Conservation (phyloP, 805 yeast genomes). For the Ogataea methylovora region DNA sequence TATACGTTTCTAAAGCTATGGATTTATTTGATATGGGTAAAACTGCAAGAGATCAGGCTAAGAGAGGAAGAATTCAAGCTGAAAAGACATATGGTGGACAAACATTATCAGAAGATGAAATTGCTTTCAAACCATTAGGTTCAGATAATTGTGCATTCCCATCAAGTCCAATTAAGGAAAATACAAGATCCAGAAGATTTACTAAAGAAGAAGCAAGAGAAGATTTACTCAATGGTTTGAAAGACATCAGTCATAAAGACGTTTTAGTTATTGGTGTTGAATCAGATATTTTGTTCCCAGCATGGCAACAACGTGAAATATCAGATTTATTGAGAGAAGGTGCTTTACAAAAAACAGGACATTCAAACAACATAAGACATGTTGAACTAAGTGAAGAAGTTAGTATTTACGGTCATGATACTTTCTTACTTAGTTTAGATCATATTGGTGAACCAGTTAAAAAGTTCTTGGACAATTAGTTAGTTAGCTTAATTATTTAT, state of each 20-base stretch:
- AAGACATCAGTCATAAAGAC: conserved; percentile 52
- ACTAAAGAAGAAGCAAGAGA: conserved; percentile 47
- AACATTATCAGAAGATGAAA: conserved; percentile 13
- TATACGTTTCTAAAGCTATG: conserved; percentile 90
- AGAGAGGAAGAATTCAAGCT: conserved; percentile 30
- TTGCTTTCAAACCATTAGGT: conserved; percentile 19
- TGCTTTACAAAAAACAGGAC: conserved; percentile 25
- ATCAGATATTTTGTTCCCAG: conserved; percentile 85
- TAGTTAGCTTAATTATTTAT: neutral
- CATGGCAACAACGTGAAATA: conserved; percentile 89
- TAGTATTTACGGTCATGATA: conserved; percentile 86
- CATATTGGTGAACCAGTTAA: conserved; percentile 75
- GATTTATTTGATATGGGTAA: conserved; percentile 79
- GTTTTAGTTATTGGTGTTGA: conserved; percentile 86
- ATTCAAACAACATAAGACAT: conserved; percentile 40
- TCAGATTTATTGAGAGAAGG: conserved; percentile 46
- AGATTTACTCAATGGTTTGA: conserved; percentile 64
- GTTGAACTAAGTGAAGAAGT: conserved; percentile 70
- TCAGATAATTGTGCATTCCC: conserved; percentile 36
- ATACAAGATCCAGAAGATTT: conserved; percentile 36
- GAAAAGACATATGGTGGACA: conserved; percentile 23
- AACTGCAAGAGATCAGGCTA: conserved; percentile 37
- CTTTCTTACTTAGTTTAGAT: conserved; percentile 72
- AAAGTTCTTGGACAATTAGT: conserved; percentile 40
- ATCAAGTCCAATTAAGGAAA: conserved; percentile 44